Conservation (phyloP, 768 basidiomycete genomes). For the Cubamyces sp. region DNA sequence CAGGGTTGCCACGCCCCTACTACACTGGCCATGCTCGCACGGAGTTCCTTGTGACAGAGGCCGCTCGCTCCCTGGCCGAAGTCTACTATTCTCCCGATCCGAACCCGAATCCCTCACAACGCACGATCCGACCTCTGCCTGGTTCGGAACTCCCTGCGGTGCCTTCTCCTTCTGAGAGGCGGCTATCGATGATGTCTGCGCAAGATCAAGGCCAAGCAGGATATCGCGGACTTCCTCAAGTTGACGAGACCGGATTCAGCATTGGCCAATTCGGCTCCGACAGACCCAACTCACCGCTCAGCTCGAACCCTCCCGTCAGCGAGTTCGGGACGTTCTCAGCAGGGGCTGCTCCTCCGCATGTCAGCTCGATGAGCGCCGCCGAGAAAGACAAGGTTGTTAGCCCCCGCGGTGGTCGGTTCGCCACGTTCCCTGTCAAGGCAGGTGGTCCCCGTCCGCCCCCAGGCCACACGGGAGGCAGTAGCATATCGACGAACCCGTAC, state of each 20-base stretch:
- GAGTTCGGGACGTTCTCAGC: slow-evolving; percentile 31
- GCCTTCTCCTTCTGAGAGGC: slow-evolving; percentile 12
- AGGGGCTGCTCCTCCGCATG: slow-evolving; percentile 19
- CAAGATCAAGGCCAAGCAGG: background rate
- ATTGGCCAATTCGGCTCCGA: slow-evolving; percentile 15
- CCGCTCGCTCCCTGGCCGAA: slow-evolving; percentile 56
- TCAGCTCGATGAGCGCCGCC: slow-evolving; percentile 22
- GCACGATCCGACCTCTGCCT: slow-evolving; percentile 23
- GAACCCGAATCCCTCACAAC: slow-evolving; percentile 18
- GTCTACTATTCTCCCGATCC: slow-evolving; percentile 41
- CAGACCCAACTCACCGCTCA: background rate
- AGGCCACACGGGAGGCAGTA: slow-evolving; percentile 2
- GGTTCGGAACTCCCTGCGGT: slow-evolving; percentile 24
- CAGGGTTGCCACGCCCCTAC: slow-evolving; percentile 73
- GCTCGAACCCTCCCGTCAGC: slow-evolving; percentile 11
- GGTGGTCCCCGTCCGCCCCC: slow-evolving; percentile 30
- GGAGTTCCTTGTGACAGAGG: slow-evolving; percentile 64
- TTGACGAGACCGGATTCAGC: slow-evolving; percentile 15
- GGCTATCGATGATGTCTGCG: background rate
- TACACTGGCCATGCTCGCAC: slow-evolving; percentile 73
- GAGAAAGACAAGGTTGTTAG: slow-evolving; percentile 11
- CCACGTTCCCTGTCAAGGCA: slow-evolving; percentile 65
- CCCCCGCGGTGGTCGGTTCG: slow-evolving; percentile 55
- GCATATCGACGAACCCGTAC: slow-evolving; percentile 19
- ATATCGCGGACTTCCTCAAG: slow-evolving; percentile 21